A percentile compares a stretch with the other conserved stretches of the same genome.
Conservation (phyloP, 148 eudicot genomes). For the Gaultheria prostrata region DNA sequence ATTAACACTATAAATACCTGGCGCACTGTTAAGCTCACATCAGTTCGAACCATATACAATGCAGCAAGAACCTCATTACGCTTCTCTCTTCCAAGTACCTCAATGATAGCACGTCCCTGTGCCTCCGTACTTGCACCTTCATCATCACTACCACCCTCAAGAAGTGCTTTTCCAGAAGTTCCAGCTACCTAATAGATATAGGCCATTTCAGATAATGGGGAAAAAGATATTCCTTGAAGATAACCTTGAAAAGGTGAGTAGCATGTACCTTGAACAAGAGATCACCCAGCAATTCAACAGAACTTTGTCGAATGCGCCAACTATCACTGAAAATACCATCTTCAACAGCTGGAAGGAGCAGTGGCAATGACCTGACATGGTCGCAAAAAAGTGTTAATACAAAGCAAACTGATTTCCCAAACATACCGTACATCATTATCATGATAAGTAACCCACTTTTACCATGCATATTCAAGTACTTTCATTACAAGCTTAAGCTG, state of each 20-base stretch:
- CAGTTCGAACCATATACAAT: slow-evolving; percentile 96
- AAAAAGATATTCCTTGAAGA: slow-evolving; percentile 8
- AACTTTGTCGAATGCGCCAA: slow-evolving; percentile 98
- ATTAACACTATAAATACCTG: slow-evolving; percentile 53
- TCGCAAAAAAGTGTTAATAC: not conserved
- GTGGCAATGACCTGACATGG: slow-evolving; percentile 70
- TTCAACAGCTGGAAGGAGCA: slow-evolving; percentile 99
- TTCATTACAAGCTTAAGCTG: not conserved
- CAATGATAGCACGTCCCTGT: slow-evolving; percentile 96
- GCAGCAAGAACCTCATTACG: slow-evolving; percentile 99
- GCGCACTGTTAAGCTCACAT: slow-evolving; percentile 89
- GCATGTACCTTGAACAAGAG: slow-evolving; percentile 79
- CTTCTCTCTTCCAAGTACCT: slow-evolving; percentile 89
- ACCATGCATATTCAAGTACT: not conserved
- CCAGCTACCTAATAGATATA: slow-evolving; percentile 75
- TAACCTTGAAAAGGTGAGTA: slow-evolving; percentile 7
- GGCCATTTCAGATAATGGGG: not conserved
- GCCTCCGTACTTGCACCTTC: slow-evolving; percentile 99
- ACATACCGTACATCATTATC: not conserved
- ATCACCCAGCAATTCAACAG: slow-evolving; percentile 94
- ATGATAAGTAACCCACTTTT: not conserved
- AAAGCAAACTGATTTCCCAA: not conserved
- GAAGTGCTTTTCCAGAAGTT: slow-evolving; percentile 96
- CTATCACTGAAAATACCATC: slow-evolving; percentile 96
- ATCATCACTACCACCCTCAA: slow-evolving; percentile 99